These are phyloP conservation scores for Sarocladium brachiariae DNA, from an alignment of 2,329 filamentous ascomycete genomes.

Conservation along the genomic window DNA sequence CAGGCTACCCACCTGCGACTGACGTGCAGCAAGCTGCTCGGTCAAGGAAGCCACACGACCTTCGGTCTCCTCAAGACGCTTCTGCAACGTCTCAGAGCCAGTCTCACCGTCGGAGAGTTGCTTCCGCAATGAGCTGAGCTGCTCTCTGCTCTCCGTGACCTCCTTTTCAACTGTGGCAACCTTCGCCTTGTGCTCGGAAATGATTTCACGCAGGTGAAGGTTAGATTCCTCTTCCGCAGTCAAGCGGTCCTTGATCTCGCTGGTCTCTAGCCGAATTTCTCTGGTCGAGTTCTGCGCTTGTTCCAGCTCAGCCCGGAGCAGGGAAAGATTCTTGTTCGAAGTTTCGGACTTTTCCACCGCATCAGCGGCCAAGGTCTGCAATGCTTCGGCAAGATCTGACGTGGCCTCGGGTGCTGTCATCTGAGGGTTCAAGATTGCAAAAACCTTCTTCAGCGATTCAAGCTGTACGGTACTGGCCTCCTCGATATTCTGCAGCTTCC, in stretches of 20 bases:
- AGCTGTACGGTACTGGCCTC: conserved; percentile 45
- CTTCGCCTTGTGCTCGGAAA: conserved; percentile 48
- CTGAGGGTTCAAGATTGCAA: conserved; percentile 49
- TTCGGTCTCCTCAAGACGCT: conserved; percentile 70
- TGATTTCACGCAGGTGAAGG: conserved; percentile 45
- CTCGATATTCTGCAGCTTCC: conserved; percentile 43
- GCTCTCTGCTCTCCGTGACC: conserved; percentile 57
- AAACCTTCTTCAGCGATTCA: conserved; percentile 50
- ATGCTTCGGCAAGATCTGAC: conserved; percentile 50
- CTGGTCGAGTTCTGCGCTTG: conserved; percentile 47
- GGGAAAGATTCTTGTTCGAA: conserved; percentile 50
- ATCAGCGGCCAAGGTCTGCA: conserved; percentile 52
- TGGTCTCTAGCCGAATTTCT: conserved; percentile 51
- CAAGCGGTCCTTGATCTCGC: conserved; percentile 44
- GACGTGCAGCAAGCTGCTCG: conserved; percentile 65
- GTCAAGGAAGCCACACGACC: conserved; percentile 59
- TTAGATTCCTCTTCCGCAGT: conserved; percentile 44
- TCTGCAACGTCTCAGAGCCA: conserved; percentile 71
- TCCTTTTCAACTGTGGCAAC: conserved; percentile 48
- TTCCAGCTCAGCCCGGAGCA: conserved; percentile 59
- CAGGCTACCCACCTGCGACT: conserved; percentile 67
- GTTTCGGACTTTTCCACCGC: conserved; percentile 53
- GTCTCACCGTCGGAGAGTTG: conserved; percentile 78
- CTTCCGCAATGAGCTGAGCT: conserved; percentile 60
- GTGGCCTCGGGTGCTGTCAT: conserved; percentile 49